Conservation (phyloP, 306 rosid species). For the Quercus mongolica region DNA sequence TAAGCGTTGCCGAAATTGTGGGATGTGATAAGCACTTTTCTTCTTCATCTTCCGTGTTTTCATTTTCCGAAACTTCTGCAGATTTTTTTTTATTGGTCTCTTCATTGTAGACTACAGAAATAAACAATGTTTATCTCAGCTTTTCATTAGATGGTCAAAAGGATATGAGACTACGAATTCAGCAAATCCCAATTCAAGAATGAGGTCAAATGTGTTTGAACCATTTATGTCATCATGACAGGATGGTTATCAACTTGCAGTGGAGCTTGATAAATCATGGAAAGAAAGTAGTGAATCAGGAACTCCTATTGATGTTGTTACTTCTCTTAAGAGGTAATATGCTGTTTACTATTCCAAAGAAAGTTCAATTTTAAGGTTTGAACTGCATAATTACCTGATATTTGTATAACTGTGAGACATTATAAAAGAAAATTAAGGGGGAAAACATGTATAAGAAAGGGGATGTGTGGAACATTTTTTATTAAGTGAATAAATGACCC, state of each 20-base stretch:
- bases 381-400: background rate
- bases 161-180: background rate
- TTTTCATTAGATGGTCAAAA: background rate
- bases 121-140: background rate
- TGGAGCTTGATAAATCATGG: slow-evolving; percentile 74
- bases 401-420: slow-evolving; percentile 1
- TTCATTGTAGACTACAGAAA: background rate
- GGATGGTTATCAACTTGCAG: slow-evolving; percentile 92
- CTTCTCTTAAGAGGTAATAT: slow-evolving; percentile 68
- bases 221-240: slow-evolving; percentile 32
- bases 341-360: background rate
- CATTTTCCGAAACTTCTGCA: background rate
- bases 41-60: background rate
- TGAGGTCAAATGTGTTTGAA: slow-evolving; percentile 18
- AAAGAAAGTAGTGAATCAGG: slow-evolving; percentile 47
- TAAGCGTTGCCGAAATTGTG: slow-evolving; percentile 3
- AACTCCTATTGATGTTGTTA: slow-evolving; percentile 53
- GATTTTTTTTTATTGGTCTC: background rate
- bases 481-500: background rate
- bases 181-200: background rate
- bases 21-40: background rate
- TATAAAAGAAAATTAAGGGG: background rate
- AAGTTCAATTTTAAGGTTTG: background rate
- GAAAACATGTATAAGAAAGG: background rate
- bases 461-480: background rate